Base-by-base conservation (phyloP, 1,284 basidiomycete species). In the Calocybe gambosa region DNA sequence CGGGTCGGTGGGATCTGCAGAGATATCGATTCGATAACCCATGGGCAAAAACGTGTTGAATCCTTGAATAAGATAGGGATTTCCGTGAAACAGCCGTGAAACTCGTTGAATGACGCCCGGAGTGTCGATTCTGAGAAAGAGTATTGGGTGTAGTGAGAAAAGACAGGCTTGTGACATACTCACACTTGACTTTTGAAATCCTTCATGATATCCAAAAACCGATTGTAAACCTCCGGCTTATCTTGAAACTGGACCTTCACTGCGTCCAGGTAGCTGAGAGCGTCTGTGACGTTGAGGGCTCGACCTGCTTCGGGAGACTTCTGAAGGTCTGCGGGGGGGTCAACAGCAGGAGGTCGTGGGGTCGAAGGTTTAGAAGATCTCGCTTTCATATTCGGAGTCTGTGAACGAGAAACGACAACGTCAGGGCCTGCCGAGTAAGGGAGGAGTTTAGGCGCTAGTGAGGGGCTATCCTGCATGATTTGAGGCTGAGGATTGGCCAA, bases 21-120 rank as follows among this genome's bases (percentile, higher is more conserved):
- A 84, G 63, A 93, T 87, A 60, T 98, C 94, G 64, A 99, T 98
- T 53, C 92, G 87, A 70, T 99, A 99, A 28, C 95, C 95, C 18
- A 89, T 81, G 0, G 96, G 96, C 1, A 99, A 80, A 69, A 99
- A 99, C 2, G 95, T 98, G 71, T 99, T 99, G 80, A 99, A 99
- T 26, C 96, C 96, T 67, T 96, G 89, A 47, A 99, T 98, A 58
- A 99, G 87, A 51, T 78, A 68, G 1, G 90, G 92, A 67, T 98
- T 93, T 10, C 93, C 93, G 56, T 91, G 83, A 68, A 99, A 99
- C 37, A 99, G 83, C 54, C 80, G 83, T 1, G 94, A 98, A 44
- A 99, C 95, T 48, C 96, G 89, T 58, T 94, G 85, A 62, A 99
- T 99, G 58, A 99, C 96, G 50, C 94, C 95, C 0, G 95, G 96